A percentile compares a stretch with the other conserved stretches of the same genome.
Evolutionary conservation across 306 rosid genomes (phyloP).

Genomic region (Vicia villosa): DNA sequence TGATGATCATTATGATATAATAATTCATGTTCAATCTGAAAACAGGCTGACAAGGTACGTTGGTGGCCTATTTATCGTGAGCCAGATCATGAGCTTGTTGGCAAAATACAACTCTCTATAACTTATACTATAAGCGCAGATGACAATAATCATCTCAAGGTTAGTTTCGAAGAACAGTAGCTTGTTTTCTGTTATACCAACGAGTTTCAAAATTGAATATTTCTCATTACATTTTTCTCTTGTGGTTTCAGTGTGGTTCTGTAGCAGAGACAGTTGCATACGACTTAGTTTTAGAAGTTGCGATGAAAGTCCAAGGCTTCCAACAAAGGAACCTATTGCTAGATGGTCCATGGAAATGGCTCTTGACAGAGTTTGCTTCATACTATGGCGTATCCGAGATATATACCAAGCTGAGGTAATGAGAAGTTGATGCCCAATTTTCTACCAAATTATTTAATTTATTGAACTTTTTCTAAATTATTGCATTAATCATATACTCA

Average conservation of each 20-base stretch:
- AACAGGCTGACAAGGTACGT: constrained; percentile 92
- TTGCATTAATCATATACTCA: constrained; percentile 14
- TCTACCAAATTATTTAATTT: too few species aligned
- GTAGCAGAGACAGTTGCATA: constrained; percentile 98
- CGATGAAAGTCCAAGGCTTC: constrained; percentile 93
- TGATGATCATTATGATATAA: constrained; percentile 24
- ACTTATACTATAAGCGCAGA: constrained; percentile 75
- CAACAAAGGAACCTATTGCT: constrained; percentile 77
- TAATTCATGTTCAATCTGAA: constrained; percentile 43
- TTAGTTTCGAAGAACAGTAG: constrained; percentile 35
- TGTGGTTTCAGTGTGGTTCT: constrained; percentile 68
- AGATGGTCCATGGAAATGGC: constrained; percentile 97
- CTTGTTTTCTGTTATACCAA: not conserved
- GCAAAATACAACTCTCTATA: constrained; percentile 80
- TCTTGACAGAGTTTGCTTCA: constrained; percentile 75
- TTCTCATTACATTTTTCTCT: constrained; percentile 4
- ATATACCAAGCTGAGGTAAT: constrained; percentile 88
- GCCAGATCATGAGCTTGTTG: constrained; percentile 84
- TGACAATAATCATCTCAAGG: constrained; percentile 83
- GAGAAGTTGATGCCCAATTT: constrained; percentile 24
- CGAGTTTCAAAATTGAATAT: constrained; percentile 4
- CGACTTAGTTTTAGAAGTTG: constrained; percentile 85
- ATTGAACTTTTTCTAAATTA: constrained; percentile 20
- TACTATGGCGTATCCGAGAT: constrained; percentile 66
- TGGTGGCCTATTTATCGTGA: constrained; percentile 90